Base-by-base conservation (phyloP, 2,329 filamentous ascomycete species). In the Fusarium compactum region DNA sequence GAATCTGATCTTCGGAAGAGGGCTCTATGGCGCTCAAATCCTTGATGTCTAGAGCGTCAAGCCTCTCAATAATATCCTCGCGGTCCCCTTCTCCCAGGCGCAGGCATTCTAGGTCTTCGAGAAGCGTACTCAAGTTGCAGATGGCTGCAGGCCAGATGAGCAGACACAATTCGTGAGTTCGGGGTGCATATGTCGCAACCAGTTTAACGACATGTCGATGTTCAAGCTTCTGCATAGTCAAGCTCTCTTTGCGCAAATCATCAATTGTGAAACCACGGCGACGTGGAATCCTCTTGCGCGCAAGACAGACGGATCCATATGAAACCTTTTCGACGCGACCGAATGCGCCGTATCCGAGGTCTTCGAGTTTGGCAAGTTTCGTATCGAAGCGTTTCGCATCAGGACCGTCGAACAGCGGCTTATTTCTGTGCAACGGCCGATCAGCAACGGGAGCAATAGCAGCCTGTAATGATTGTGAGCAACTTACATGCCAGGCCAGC, bases 181-280 rank as follows among this genome's bases (percentile, higher is more conserved):
- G 78, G 8, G 79, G 76, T 43, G 81, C 81, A 67, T 86, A 86
- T 3, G 84, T 82, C 3, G 83, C 84, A 20, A 85, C 80, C 24
- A 85, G 73, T 70, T 80, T 83, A 59, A 85, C 80, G 48, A 86
- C 82, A 70, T 85, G 84, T 47, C 81, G 80, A 66, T 86, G 84
- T 43, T 81, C 80, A 11, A 86, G 77, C 62, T 80, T 80, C 62
- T 83, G 81, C 83, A 85, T 85, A 7, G 82, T 82, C 62, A 83
- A 75, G 29, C 82, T 82, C 73, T 86, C 83, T 62, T 82, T 80
- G 46, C 82, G 80, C 48, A 85, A 73, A 51, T 79, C 76, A 12
- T 84, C 79, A 16, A 85, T 78, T 7, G 78, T 79, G 41, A 79
- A 76, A 20, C 78, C 77, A 20, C 81, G 79, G 8, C 78, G 72